Evolutionary conservation across 1,139 yeast species (phyloP), one percentile per base, ranked within the genome.

Genomic region (Debaryomycetaceae sp.): DNA sequence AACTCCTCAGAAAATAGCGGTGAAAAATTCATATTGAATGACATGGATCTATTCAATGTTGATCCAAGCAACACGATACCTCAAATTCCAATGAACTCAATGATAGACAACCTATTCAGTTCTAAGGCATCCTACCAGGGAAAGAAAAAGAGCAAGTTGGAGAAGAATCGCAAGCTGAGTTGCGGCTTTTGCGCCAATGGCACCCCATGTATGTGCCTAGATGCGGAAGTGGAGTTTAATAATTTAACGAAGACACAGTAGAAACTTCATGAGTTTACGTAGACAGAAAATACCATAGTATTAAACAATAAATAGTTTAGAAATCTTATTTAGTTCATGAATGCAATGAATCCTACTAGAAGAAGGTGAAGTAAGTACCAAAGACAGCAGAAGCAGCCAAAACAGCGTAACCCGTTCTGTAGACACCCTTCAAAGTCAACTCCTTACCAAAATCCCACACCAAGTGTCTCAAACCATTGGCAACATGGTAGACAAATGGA

Each of bases 391-490:
- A 71, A 52, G 79, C 70, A 30, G 82, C 97, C 48, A 89, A 63
- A 22, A 89, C 96, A 39, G 78, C 70, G 65, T 88, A 88, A 48
- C 97, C 98, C 36, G 97, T 89, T 69, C 86, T 79, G 78, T 86
- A 86, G 46, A 94, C 97, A 52, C 95, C 97, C 61, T 83, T 79
- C 51, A 87, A 56, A 48, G 89, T 76, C 62, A 91, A 78, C 63
- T 84, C 87, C 52, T 70, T 73, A 59, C 95, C 95, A 41, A 81
- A 63, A 64, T 92, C 98, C 98, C 98, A 92, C 43, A 87, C 59
- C 67, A 91, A 71, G 65, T 92, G 98, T 78, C 98, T 87, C 47
- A 91, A 48, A 55, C 98, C 97, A 64, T 91, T 89, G 62, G 74
- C 78, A 38, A 76, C 60, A 65, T 92, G 98, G 83, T 78, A 89